Conservation (phyloP, 2,329 filamentous ascomycete genomes). For the Fusarium poae region DNA sequence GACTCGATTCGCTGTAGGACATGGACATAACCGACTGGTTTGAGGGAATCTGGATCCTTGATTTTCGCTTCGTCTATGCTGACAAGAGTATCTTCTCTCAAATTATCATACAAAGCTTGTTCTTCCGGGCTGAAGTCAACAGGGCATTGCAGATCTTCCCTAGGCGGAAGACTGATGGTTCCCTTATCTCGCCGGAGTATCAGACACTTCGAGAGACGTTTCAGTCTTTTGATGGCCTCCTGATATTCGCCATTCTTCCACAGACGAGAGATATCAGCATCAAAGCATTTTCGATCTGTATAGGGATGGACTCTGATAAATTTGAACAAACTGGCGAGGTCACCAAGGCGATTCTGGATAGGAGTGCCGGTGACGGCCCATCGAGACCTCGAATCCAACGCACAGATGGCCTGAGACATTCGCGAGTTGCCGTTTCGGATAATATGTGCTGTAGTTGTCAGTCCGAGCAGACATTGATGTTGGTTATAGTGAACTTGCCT, state of each 20-base stretch:
- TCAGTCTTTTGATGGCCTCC: conserved; percentile 56
- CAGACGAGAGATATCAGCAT: conserved; percentile 38
- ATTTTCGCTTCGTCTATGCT: conserved; percentile 54
- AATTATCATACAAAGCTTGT: conserved; percentile 52
- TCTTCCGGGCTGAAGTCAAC: conserved; percentile 57
- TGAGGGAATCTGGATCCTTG: conserved; percentile 17
- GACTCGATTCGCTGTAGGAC: conserved; percentile 61
- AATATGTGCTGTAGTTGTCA: conserved; percentile 26
- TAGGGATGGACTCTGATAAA: conserved; percentile 61
- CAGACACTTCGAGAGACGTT: conserved; percentile 55
- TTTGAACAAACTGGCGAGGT: conserved; percentile 58
- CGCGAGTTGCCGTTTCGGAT: conserved; percentile 34
- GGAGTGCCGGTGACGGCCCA: conserved; percentile 66
- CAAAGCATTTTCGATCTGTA: conserved; percentile 27
- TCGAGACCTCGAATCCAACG: conserved; percentile 53
- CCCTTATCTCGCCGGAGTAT: conserved; percentile 57
- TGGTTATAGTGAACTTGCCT: background rate
- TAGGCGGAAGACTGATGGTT: conserved; percentile 55
- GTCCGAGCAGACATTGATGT: rapidly evolving
- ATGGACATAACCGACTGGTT: conserved; percentile 53
- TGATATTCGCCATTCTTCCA: conserved; percentile 57
- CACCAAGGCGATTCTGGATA: conserved; percentile 60
- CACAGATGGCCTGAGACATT: conserved; percentile 52
- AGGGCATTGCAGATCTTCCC: conserved; percentile 51
- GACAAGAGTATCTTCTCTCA: conserved; percentile 47